These are phyloP conservation scores for Gonapodya prolifera DNA, from an alignment of 192 early-diverging fungal species.

Conservation along the genomic window DNA sequence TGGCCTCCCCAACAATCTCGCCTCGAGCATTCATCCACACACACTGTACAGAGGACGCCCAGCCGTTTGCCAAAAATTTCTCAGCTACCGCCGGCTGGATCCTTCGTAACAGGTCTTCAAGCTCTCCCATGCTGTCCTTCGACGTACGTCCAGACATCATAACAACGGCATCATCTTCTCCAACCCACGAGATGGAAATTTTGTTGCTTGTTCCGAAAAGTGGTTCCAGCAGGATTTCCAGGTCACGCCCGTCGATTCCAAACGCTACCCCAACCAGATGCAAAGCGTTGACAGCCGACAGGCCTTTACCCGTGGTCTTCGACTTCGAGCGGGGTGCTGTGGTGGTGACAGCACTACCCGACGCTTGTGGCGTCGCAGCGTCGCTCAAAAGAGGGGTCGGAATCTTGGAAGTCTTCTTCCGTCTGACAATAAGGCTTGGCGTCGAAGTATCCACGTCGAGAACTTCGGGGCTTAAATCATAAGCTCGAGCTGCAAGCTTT, in stretches of 20 bases:
- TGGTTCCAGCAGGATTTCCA: constrained; percentile 31
- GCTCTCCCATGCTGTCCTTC: constrained; percentile 30
- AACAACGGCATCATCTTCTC: constrained; percentile 35
- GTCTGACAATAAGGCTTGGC: constrained; percentile 48
- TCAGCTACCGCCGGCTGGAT: neutral
- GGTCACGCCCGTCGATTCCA: constrained; percentile 31
- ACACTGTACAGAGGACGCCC: neutral
- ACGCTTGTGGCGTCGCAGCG: neutral
- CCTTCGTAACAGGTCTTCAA: constrained; percentile 24
- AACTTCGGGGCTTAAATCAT: constrained; percentile 57
- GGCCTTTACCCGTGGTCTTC: constrained; percentile 22
- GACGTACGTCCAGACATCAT: constrained; percentile 20
- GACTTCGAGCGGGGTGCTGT: constrained; percentile 17
- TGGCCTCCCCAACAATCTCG: neutral
- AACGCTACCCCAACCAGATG: constrained; percentile 34
- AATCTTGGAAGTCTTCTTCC: constrained; percentile 34
- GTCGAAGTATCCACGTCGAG: constrained; percentile 57
- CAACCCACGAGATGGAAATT: constrained; percentile 29
- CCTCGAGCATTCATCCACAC: neutral
- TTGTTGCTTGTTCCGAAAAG: constrained; percentile 27
- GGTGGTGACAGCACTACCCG: constrained; percentile 4
- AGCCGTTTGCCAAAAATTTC: constrained; percentile 1
- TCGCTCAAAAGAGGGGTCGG: constrained; percentile 27
- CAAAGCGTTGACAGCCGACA: constrained; percentile 39
- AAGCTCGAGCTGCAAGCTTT: constrained; percentile 49